Evolutionary conservation across 2,329 filamentous ascomycete species (phyloP).

Genomic region (Claviceps paspali): DNA sequence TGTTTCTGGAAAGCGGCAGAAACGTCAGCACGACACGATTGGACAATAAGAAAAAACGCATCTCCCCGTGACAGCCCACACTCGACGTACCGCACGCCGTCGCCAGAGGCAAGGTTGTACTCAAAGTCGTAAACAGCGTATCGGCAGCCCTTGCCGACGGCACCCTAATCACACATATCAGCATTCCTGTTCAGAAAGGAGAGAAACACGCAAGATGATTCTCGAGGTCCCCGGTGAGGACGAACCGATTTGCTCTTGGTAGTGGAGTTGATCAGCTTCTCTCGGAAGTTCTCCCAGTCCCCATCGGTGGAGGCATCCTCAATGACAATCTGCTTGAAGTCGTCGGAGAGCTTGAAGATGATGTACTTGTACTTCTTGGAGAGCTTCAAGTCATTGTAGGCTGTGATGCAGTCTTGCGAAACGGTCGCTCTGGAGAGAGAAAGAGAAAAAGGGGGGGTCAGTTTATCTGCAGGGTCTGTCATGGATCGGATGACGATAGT

Average conservation of each 20-base stretch:
- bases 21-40: constrained; percentile 10
- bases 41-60: no score
- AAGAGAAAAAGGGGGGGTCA: not conserved
- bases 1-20: constrained; percentile 38
- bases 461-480: constrained; percentile 5
- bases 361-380: constrained; percentile 72
- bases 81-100: constrained; percentile 54
- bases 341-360: constrained; percentile 75
- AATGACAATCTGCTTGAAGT: constrained; percentile 69
- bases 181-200: not conserved
- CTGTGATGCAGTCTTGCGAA: constrained; percentile 51
- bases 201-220: no score
- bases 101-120: constrained; percentile 56
- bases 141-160: constrained; percentile 52
- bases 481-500: not conserved
- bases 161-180: constrained; percentile 27
- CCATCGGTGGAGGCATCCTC: constrained; percentile 53
- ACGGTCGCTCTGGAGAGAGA: constrained; percentile 47
- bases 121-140: constrained; percentile 79
- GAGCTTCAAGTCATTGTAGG: constrained; percentile 74
- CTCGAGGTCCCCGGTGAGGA: no score
- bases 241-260: constrained; percentile 54
- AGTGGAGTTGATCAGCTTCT: constrained; percentile 60
- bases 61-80: no score
- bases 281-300: constrained; percentile 59